Conservation (phyloP, 768 basidiomycete genomes). For the Tylopilus subfusipes region DNA sequence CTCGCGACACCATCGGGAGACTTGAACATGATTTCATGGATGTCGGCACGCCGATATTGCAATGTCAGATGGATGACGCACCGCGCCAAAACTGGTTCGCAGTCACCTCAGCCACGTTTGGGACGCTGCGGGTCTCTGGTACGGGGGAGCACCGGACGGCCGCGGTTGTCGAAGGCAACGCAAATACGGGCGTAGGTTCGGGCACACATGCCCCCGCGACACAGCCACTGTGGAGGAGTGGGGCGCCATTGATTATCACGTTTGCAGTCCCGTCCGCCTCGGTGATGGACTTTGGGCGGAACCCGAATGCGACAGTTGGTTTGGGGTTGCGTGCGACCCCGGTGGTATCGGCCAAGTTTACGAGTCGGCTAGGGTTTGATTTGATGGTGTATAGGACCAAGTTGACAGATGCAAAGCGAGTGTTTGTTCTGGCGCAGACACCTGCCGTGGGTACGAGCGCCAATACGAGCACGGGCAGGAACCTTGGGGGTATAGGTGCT, state of each 20-base stretch:
- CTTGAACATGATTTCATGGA: constrained; percentile 4
- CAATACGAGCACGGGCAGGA: not conserved
- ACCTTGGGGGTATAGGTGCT: not conserved
- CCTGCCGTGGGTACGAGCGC: constrained; percentile 9
- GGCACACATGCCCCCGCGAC: not conserved
- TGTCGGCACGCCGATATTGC: constrained; percentile 14
- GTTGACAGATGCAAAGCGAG: constrained; percentile 8
- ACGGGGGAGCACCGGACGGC: constrained; percentile 16
- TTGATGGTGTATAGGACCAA: constrained; percentile 18
- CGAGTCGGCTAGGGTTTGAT: constrained; percentile 5
- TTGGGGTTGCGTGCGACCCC: constrained; percentile 15
- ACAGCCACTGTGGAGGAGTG: constrained; percentile 13
- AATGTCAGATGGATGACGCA: constrained; percentile 18
- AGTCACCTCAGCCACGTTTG: constrained; percentile 20
- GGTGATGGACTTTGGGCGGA: constrained; percentile 11
- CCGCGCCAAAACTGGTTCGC: constrained; percentile 14
- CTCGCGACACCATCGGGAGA: constrained; percentile 20
- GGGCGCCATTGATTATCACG: constrained; percentile 19
- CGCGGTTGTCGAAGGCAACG: constrained; percentile 2
- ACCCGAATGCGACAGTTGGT: constrained; percentile 10
- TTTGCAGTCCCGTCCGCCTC: constrained; percentile 13
- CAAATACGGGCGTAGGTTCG: not conserved
- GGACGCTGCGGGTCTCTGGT: constrained; percentile 17
- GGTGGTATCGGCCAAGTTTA: constrained; percentile 6
- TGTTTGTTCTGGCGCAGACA: constrained; percentile 17